Evolutionary conservation across 768 basidiomycete genomes (phyloP).

Genomic region (Glaciozyma martinii): DNA sequence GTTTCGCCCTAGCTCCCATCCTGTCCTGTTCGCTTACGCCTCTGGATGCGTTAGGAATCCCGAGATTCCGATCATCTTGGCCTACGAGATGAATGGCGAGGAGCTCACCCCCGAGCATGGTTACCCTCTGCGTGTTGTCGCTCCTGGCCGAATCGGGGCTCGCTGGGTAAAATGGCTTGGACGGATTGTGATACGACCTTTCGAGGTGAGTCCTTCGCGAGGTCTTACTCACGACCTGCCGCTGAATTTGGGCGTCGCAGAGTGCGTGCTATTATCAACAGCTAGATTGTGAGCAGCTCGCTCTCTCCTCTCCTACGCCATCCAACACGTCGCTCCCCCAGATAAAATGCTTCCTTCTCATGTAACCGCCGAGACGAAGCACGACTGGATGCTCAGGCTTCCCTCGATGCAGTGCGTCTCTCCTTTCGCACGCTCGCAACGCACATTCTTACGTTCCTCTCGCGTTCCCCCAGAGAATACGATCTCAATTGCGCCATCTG

Average conservation of each 20-base stretch:
- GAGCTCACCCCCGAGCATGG: conserved; percentile 27
- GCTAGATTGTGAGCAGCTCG: too few relatives aligned
- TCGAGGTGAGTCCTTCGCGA: conserved; percentile 7
- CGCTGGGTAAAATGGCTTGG: conserved; percentile 72
- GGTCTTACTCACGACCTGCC: conserved; percentile 11
- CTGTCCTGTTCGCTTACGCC: too few relatives aligned
- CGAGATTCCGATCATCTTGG: conserved; percentile 24
- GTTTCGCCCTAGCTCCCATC: neutral
- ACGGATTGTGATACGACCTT: conserved; percentile 45
- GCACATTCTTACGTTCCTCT: neutral
- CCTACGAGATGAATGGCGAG: conserved; percentile 21
- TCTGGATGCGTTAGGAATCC: neutral
- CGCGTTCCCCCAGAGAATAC: neutral
- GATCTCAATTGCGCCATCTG: conserved; percentile 22
- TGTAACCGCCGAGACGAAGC: conserved; percentile 10
- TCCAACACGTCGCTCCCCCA: neutral
- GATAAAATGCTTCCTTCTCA: conserved; percentile 23
- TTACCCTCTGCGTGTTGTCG: conserved; percentile 34
- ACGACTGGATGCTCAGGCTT: conserved; percentile 8
- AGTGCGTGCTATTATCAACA: neutral
- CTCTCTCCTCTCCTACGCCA: too few relatives aligned
- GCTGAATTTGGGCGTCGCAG: conserved; percentile 4
- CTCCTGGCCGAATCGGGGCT: conserved; percentile 59
- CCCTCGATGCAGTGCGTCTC: conserved; percentile 8
- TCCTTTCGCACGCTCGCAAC: too few relatives aligned